Percentiles rank a stretch among this genome's conserved stretches.
Conservation (phyloP, 305 asterid species). For the Fraxinus paxiana region DNA sequence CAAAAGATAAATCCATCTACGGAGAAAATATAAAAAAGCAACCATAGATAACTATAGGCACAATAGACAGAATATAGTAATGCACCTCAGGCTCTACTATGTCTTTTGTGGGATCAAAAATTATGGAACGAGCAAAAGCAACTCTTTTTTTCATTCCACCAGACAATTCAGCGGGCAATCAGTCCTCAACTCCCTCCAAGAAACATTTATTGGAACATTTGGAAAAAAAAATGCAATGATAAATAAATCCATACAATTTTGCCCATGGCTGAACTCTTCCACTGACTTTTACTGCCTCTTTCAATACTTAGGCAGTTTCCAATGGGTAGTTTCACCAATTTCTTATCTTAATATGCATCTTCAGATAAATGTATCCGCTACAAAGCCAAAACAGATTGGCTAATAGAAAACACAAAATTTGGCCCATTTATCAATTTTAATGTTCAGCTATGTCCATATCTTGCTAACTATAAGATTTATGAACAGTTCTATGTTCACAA, state of each 20-base stretch:
- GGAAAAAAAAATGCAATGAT: not conserved
- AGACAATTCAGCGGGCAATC: constrained; percentile 91
- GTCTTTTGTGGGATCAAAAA: constrained; percentile 78
- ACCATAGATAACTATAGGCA: not conserved
- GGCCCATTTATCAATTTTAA: not conserved
- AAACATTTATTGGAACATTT: constrained; percentile 23
- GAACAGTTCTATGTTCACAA: not conserved
- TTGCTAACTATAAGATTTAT: no score
- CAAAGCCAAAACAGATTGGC: not conserved
- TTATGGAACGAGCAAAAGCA: constrained; percentile 94
- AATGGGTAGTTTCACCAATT: constrained; percentile 4
- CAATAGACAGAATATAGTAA: not conserved
- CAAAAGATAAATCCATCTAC: not conserved
- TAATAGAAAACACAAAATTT: not conserved
- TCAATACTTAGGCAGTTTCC: not conserved
- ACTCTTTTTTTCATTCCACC: constrained; percentile 99
- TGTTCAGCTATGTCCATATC: not conserved
- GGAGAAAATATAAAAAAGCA: not conserved
- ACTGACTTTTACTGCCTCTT: not conserved
- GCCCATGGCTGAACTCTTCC: constrained; percentile 21
- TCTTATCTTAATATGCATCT: constrained; percentile 20
- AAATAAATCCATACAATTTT: not conserved
- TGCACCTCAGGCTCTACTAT: constrained; percentile 86
- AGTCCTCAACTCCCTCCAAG: constrained; percentile 87
- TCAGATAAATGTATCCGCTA: constrained; percentile 7